These are phyloP conservation scores for Metschnikowia reukaufii DNA, from an alignment of 805 yeast genomes.

Conservation along the genomic window DNA sequence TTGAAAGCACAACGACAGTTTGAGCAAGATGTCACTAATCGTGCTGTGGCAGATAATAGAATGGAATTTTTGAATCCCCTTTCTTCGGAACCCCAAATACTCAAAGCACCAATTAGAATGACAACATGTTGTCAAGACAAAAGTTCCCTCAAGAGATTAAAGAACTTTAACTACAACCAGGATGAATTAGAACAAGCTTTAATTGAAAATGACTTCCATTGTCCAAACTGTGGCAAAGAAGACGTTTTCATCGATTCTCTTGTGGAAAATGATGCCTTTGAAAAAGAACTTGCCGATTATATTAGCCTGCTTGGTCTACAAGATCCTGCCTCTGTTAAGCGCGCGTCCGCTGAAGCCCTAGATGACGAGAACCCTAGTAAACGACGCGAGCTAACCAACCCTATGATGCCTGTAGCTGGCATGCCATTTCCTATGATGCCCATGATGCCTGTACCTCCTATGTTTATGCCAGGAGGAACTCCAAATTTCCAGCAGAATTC, in stretches of 20 bases:
- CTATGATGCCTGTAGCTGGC: conserved; percentile 9
- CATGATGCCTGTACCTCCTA: conserved; percentile 20
- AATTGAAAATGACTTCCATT: conserved; percentile 80
- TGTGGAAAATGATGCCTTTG: conserved; percentile 58
- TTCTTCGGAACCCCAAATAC: conserved; percentile 40
- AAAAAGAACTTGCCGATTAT: conserved; percentile 52
- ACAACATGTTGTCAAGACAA: conserved; percentile 77
- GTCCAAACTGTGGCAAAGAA: conserved; percentile 79
- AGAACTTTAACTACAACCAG: conserved; percentile 39
- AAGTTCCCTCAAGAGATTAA: conserved; percentile 56
- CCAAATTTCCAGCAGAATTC: conserved; percentile 2
- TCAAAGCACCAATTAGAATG: conserved; percentile 65
- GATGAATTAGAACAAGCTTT: conserved; percentile 45
- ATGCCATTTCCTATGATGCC: conserved; percentile 23
- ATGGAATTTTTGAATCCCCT: conserved; percentile 67
- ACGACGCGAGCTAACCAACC: conserved; percentile 24
- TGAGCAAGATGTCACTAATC: conserved; percentile 33
- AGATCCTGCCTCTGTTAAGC: conserved; percentile 27
- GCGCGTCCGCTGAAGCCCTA: conserved; percentile 11
- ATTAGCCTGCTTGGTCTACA: conserved; percentile 41
- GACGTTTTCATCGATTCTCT: conserved; percentile 78
- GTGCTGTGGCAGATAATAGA: conserved; percentile 31
- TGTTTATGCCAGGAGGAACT: conserved; percentile 7
- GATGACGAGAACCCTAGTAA: conserved; percentile 21
- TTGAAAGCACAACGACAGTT: conserved; percentile 55